These are phyloP conservation scores for Monilinia polystroma DNA, from an alignment of 2,329 filamentous ascomycete species.

Conservation along the genomic window DNA sequence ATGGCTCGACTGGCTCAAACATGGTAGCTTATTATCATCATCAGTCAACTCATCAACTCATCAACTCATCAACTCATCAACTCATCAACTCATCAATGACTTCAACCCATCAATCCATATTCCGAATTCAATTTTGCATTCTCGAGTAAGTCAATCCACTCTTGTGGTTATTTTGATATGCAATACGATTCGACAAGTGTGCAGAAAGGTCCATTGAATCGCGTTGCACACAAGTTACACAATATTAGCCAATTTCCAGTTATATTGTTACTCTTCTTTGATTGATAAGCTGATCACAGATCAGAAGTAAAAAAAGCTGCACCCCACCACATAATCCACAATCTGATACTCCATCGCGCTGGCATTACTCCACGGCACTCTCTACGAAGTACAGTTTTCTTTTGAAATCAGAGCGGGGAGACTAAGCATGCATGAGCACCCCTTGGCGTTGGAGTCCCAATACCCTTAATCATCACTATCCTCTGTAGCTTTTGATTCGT, in stretches of 20 bases:
- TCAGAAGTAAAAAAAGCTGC: conserved; percentile 8
- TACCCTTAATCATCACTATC: background rate
- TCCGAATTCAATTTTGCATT: background rate
- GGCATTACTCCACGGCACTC: conserved; percentile 1
- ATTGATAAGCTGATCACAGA: conserved; percentile 17
- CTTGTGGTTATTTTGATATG: background rate
- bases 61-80: no score
- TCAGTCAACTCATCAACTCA: background rate
- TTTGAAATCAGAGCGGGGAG: background rate
- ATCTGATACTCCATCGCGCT: conserved; percentile 1
- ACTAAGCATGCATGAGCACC: conserved; percentile 4
- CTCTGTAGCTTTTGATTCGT: background rate
- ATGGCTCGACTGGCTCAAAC: background rate
- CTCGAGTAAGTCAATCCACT: background rate
- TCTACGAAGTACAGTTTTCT: background rate
- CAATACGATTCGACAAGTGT: background rate
- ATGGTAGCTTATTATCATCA: conserved; percentile 13
- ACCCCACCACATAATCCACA: conserved; percentile 2
- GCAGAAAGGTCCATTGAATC: background rate
- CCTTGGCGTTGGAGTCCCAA: background rate
- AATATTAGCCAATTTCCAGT: background rate
- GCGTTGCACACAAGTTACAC: background rate
- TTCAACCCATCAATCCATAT: background rate
- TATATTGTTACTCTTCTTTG: conserved; percentile 13
- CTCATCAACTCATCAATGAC: background rate